Evolutionary conservation across 768 basidiomycete species (phyloP), one percentile per base, ranked within the genome.

Genomic region (Rhizopogon sp.): DNA sequence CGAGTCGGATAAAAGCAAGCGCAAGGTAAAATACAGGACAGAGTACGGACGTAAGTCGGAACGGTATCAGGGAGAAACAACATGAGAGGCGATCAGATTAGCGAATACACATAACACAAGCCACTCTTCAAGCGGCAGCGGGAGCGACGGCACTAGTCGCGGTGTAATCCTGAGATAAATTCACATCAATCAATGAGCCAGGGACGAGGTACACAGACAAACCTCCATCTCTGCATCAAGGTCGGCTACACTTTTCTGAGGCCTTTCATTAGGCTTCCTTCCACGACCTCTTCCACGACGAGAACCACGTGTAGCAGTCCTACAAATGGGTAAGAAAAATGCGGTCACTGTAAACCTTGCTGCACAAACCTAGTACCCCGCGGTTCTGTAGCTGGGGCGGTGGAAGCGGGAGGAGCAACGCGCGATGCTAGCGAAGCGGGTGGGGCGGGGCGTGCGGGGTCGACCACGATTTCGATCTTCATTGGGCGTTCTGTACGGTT

Each of bases 181-280:
- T 39, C 4, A 57, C 49, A 52, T 52, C n/a, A 47, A 60, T 53
- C 39, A 4, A n/a, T 29, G 9, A 10, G 6, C 6, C 2, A 14
- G 41, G 14, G 28, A 25, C 13, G 20, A 3, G 50, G 20, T 25
- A 17, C 11, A 39, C 44, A 3, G 17, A 68, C 84, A 39, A 56
- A 96, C 96, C 82, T 90, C 90, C 96, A 98, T 98, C 78, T 98
- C 96, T 7, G 95, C 93, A 68, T 98, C 96, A 42, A 98, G 82
- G 67, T 95, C 92, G 33, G 91, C 96, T 3, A 78, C 91, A 20
- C 84, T 83, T 77, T 96, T 96, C 54, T 77, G 74, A 5, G 88
- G 81, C 59, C 92, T 76, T 52, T 88, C 84, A 16, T 16, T 55
- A 41, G 60, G 67, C 63, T 80, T 82, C 62, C 80, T 76, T 40